Base-by-base conservation (phyloP, 768 basidiomycete species). In the Clathrus columnatus region DNA sequence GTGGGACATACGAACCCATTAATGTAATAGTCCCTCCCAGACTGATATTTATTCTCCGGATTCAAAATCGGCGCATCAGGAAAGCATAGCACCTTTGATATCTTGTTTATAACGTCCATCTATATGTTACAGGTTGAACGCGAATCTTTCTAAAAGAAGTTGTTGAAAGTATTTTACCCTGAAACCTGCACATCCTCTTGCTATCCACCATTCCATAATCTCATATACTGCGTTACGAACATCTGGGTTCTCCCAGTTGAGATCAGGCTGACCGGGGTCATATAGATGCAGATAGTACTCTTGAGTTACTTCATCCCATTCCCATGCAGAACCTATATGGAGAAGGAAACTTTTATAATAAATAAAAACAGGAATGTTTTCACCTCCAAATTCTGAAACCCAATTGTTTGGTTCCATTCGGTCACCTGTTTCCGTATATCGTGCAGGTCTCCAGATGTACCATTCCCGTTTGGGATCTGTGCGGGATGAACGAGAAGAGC, bases 211-310 rank as follows among this genome's bases (percentile, higher is more conserved):
- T 43, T 68, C 67, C 84, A 88, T 84, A 46, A 82, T 63, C 29
- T 83, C 79, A 68, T 74, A 83, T 1, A 85, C 73, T 7, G 81
- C 78, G 54, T 75, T 70, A 6, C 81, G 72, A 11, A 64, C 61
- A 6, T 75, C 74, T 0, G 76, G 74, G 59, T 86, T 84, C 50
- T 86, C 83, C 85, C 84, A 88, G 64, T 90, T 87, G 16, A 88
- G 66, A 63, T 88, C 87, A 0, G 85, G 87, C 69, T 87, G 85
- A 62, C 85, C 77, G 7, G 72, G 63, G 51, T 78, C 69, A 67
- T 80, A 89, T 1, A 87, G 61, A 66, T 87, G 85, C 53, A 87
- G 77, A 64, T 87, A 86, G 60, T 84, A 88, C 67, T 88, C 84
- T 18, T 79, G 69, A 3, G 83, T 83, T 10, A 61, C 61, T 57